Base-by-base conservation (phyloP, 73 alveolate species). In the Paraurostyla sp. region DNA sequence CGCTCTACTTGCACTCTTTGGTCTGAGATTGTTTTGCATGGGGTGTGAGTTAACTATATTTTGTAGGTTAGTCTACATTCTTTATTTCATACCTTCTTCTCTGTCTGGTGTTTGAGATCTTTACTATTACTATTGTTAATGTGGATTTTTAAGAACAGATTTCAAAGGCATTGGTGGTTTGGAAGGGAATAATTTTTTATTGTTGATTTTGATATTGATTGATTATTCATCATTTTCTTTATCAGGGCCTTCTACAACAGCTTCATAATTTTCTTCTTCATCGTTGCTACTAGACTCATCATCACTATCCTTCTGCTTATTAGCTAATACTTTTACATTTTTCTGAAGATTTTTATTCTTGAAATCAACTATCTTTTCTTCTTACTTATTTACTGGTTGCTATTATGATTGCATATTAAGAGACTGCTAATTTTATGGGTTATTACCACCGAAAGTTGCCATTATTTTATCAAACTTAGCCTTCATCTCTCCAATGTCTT, bases 141-240 rank as follows among this genome's bases (percentile, higher is more conserved):
- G 13, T 15, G 57, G 30, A 29, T 73, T 65, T 65, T 65, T 65
- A 1, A 65, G 42, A 15, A 40, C 82, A 6, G 82, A 73, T 46
- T 51, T 78, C 6, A 52, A 6, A 4, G 89, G 89, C 46, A 78
- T 78, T 2, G 89, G 89, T 9, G 89, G 89, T 36, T 78, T 78
- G 18, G 27, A 32, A 27, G 76, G 80, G 50, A 54, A 54, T 22
- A 78, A 30, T 40, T 78, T 13, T 40, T 78, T 78, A 23, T 78
- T 78, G 38, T 78, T 78, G 43, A 78, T 51, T 54, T 78, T 7
- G 23, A 78, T 49, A 60, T 78, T 78, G 60, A 78, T 27, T 20
- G 89, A 78, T 36, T 78, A n/a, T 33, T 78, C 89, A 50, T 78
- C 89, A 51, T 54, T 78, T 2, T 51, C 76, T 9, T 29, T n/a